Evolutionary conservation across 2,329 filamentous ascomycete genomes (phyloP), one percentile per base, ranked within the genome.

Genomic region (Neophaeococcomyces aloes): DNA sequence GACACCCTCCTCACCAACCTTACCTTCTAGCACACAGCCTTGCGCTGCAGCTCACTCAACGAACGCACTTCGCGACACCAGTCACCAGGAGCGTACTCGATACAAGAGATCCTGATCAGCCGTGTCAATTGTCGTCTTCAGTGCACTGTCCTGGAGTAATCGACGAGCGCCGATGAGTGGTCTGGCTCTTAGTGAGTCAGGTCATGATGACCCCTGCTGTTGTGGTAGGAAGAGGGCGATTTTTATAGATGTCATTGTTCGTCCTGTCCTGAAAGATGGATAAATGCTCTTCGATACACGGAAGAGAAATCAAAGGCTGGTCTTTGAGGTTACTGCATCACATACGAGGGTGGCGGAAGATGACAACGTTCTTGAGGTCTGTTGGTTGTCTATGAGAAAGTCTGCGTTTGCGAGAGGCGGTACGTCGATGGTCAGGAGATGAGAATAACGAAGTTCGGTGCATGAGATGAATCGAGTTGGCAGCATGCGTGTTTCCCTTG

Each of bases 221-320:
- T 53, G 53, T 30, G 57, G 54, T 61, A 61, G 64, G 67, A 68
- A 58, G 62, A 64, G 72, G 76, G 77, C 85, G 86, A 78, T 78
- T 94, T 95, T 95, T 94, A 74, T 72, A 74, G 86, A 93, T 81
- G 86, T 88, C 66, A 78, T 94, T 94, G 85, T 83, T 75, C 85
- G 85, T 74, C 79, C 72, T 60, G 71, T 76, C 76, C 64, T 61
- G 60, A 57, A 60, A 53, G 50, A 58, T 38, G 47, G 48, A 38
- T 48, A 48, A 53, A 51, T 51, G 56, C 57, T 58, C 60, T 54
- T 59, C 56, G 43, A 56, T 42, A 35, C 49, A 54, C 56, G 58
- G 78, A 78, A 79, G 82, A 80, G 83, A 88, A 70, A 83, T 70
- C 82, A 94, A 94, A 95, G 87, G 91, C 85, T 69, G 79, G 81